A percentile compares a stretch with the other conserved stretches of the same genome.
phyloP scores from a whole-genome alignment of 2,329 filamentous ascomycete genomes.

The Xylariomycetidae sp. region DNA sequence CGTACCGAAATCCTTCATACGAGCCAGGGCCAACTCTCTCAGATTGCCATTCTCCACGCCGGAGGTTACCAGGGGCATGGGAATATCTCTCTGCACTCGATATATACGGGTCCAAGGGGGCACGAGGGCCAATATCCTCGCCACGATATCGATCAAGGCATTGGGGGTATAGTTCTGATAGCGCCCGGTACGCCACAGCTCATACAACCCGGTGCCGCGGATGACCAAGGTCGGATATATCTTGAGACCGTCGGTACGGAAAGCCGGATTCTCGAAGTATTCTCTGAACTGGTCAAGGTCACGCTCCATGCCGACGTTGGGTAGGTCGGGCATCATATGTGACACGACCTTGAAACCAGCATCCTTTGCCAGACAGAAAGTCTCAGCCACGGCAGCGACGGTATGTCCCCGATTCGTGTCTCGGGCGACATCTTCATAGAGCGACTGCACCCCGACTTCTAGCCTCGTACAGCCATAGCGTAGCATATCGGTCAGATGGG shows the following conservation, averaged over 20 bases:
- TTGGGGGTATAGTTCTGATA: constrained; percentile 99
- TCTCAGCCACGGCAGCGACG: constrained; percentile 90
- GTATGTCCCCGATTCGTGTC: constrained; percentile 97
- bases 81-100: constrained; percentile 95
- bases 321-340: constrained; percentile 99
- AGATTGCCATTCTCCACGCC: constrained; percentile 98
- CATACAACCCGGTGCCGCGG: constrained; percentile 91
- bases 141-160: constrained; percentile 89
- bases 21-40: constrained; percentile 84
- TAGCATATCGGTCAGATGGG: constrained; percentile 93
- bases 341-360: constrained; percentile 98
- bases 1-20: constrained; percentile 99
- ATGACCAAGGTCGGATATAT: constrained; percentile 98
- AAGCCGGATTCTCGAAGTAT: constrained; percentile 95
- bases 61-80: constrained; percentile 99
- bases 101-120: constrained; percentile 99
- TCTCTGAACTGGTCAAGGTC: constrained; percentile 96
- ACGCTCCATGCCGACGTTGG: constrained; percentile 97
- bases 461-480: constrained; percentile 95
- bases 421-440: constrained; percentile 97
- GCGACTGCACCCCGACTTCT: constrained; percentile 90
- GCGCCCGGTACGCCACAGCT: constrained; percentile 91
- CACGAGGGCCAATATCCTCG: constrained; percentile 89
- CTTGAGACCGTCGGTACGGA: constrained; percentile 93
- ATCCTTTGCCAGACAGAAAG: constrained; percentile 95